Percentiles rank a stretch among this genome's conserved stretches.
phyloP scores from a whole-genome alignment of 192 early-diverging fungal species.

The Coemansia sp. region DNA sequence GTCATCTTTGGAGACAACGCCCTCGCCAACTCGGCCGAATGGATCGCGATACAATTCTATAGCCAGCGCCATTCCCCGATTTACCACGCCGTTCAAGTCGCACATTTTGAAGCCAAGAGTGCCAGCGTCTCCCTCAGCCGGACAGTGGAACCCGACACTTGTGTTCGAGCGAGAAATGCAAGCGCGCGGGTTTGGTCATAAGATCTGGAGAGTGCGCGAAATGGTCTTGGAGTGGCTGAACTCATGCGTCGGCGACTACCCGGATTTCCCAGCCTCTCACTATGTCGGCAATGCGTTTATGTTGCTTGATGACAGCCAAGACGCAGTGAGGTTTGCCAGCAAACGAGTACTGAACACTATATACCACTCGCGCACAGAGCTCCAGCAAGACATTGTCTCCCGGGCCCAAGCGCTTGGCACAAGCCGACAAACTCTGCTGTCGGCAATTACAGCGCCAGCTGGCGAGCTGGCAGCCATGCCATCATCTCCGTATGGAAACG shows the following conservation, averaged over 20 bases:
- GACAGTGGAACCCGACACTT: slow-evolving; percentile 31
- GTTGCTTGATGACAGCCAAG: slow-evolving; percentile 49
- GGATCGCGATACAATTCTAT: slow-evolving; percentile 11
- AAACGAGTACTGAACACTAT: slow-evolving; percentile 48
- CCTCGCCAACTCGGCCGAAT: slow-evolving; percentile 16
- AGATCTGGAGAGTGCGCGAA: slow-evolving; percentile 51
- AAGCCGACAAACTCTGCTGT: slow-evolving; percentile 26
- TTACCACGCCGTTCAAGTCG: slow-evolving; percentile 25
- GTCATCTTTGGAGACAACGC: slow-evolving; percentile 7
- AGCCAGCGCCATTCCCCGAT: slow-evolving; percentile 25
- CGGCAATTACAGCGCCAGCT: slow-evolving; percentile 40
- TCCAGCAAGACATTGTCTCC: slow-evolving; percentile 39
- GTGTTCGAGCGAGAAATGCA: slow-evolving; percentile 51
- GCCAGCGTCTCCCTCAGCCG: slow-evolving; percentile 15
- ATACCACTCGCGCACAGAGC: slow-evolving; percentile 38
- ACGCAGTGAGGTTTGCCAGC: slow-evolving; percentile 44
- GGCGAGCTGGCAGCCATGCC: slow-evolving; percentile 38
- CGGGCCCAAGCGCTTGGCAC: slow-evolving; percentile 17
- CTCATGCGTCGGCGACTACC: slow-evolving; percentile 32
- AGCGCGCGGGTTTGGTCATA: slow-evolving; percentile 41
- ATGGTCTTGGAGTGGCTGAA: slow-evolving; percentile 50
- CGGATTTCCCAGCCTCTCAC: slow-evolving; percentile 32
- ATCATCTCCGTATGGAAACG: slow-evolving; percentile 33
- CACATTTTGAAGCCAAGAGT: slow-evolving; percentile 14
- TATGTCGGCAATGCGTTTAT: slow-evolving; percentile 28